phyloP scores from a whole-genome alignment of 148 eudicot genomes.

The Rhododendron williamsianum region DNA sequence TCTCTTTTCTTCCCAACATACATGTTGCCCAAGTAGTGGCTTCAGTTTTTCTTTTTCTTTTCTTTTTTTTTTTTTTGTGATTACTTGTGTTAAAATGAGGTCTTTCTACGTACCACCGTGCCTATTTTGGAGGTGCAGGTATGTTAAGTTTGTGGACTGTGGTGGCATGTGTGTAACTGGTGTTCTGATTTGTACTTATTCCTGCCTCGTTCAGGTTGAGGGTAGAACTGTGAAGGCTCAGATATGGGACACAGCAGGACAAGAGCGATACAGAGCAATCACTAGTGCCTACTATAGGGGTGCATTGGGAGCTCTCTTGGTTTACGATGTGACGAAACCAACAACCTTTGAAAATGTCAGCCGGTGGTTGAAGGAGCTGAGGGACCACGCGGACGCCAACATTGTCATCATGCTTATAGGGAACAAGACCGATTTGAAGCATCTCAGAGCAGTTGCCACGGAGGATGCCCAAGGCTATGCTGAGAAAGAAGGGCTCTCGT shows the following conservation, averaged over 20 bases:
- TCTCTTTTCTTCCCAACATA: background rate
- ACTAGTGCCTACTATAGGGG: conserved; percentile 64
- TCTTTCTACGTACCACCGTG: no score
- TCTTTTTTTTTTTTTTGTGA: no score
- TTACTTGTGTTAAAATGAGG: background rate
- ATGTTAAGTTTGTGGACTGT: background rate
- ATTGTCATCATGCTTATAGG: conserved; percentile 62
- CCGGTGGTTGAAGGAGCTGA: conserved; percentile 62
- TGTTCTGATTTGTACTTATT: background rate
- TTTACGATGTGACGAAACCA: conserved; percentile 53
- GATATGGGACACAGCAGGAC: conserved; percentile 64
- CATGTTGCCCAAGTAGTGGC: background rate
- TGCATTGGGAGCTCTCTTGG: conserved; percentile 59
- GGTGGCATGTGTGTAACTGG: background rate
- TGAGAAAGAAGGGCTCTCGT: conserved; percentile 56
- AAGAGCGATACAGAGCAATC: conserved; percentile 59
- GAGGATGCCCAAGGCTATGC: conserved; percentile 63
- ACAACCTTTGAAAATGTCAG: conserved; percentile 53
- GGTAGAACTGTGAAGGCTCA: conserved; percentile 58
- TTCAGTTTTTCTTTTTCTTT: background rate
- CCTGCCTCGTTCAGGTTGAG: conserved; percentile 35
- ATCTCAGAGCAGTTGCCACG: conserved; percentile 51
- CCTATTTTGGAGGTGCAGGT: background rate
- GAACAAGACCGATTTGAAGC: conserved; percentile 58
- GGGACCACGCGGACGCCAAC: conserved; percentile 58